phyloP scores from a whole-genome alignment of 257 asterid genomes.

The Przewalskia tangutica region DNA sequence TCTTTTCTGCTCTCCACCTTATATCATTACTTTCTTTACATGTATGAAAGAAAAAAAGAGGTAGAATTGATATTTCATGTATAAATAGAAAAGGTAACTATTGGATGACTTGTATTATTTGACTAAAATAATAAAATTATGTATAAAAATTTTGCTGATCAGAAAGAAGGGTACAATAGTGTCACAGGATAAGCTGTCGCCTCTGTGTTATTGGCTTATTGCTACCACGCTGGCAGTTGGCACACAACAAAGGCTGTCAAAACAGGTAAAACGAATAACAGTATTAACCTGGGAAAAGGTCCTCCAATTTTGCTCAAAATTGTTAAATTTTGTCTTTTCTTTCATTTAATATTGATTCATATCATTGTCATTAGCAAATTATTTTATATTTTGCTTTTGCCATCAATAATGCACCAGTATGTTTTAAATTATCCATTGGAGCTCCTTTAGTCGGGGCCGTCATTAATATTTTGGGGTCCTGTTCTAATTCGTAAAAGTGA shows the following conservation, averaged over 20 bases:
- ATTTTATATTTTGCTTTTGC: background rate
- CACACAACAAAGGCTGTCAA: background rate
- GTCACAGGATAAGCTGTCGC: conserved; percentile 48
- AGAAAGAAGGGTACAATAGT: conserved; percentile 37
- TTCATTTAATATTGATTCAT: background rate
- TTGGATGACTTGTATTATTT: conserved; percentile 8
- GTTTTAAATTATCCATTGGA: background rate
- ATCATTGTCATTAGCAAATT: background rate
- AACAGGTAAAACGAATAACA: background rate
- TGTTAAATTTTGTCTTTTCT: background rate
- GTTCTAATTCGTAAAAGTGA: no score
- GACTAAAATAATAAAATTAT: conserved; percentile 27
- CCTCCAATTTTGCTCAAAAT: background rate
- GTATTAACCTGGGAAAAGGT: background rate
- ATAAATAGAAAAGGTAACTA: background rate
- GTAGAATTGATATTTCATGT: background rate
- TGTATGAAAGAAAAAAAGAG: background rate
- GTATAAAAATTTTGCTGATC: conserved; percentile 24
- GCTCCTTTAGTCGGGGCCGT: no score
- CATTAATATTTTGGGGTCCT: no score
- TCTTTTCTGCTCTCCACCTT: conserved; percentile 6
- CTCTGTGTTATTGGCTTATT: conserved; percentile 60
- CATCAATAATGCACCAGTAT: background rate
- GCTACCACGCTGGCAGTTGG: conserved; percentile 55
- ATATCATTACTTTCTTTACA: conserved; percentile 10